Evolutionary conservation across 192 early-diverging fungal genomes (phyloP), one percentile per base, ranked within the genome.

Genomic region (Lunasporangiospora selenospora): DNA sequence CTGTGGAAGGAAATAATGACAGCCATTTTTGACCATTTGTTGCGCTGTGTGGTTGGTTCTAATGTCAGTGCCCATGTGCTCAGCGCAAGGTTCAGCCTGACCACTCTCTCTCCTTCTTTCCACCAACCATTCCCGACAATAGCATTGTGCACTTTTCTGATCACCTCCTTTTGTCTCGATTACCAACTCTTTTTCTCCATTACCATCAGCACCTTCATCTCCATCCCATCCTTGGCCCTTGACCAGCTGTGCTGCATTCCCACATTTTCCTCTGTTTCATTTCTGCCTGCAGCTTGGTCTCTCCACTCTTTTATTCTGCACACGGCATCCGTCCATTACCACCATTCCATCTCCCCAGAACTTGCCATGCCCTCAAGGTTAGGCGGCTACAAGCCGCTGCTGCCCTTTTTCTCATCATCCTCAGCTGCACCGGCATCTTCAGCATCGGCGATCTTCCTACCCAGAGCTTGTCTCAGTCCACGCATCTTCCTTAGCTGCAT

Each of bases 401-500:
- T 73, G 32, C 69, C 69, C 11, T 58, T 73, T 34, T 73, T 63
- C 55, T 54, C 57, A 15, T 49, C 48, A 10, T 13, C 58, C 40
- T 41, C 47, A 0, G 8, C 34, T 31, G 57, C 38, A 43, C 37
- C 23, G 4, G 5, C 23, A 30, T 23, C 48, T 0, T 19, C 53
- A 19, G 50, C 52, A 30, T 33, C 53, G n/a, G 53, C 45, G 19
- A 33, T 62, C 38, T 47, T 50, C 37, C 39, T 73, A 27, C 69
- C 69, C 2, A 55, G 69, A 23, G 48, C 69, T 19, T 73, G 46
- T 47, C 69, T 73, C 42, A 63, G 60, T 3, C 69, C 69, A 24
- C 69, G 69, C 39, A 63, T 73, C 47, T 63, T 73, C 33, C 48
- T 73, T 34, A 51, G 52, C 30, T 62, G 60, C 49, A 63, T 73